A percentile compares a stretch with the other conserved stretches of the same genome.
These are phyloP conservation scores for Bretziella fagacearum DNA, from an alignment of 2,329 filamentous ascomycete species.

Conservation along the genomic window DNA sequence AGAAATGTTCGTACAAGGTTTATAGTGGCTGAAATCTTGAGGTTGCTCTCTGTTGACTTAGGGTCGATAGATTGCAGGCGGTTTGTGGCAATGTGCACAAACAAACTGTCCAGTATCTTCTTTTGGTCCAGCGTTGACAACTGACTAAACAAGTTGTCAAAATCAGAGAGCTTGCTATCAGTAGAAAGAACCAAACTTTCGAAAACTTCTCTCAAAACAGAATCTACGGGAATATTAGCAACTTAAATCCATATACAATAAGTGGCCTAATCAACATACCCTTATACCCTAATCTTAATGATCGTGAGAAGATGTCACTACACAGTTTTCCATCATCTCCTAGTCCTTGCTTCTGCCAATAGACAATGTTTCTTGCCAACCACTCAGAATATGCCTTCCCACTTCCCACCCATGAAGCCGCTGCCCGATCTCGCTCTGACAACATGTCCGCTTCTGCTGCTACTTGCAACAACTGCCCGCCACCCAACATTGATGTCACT, in stretches of 20 bases:
- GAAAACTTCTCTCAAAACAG: slow-evolving; percentile 18
- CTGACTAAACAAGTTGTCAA: slow-evolving; percentile 18
- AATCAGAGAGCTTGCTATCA: slow-evolving; percentile 16
- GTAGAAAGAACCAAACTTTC: slow-evolving; percentile 24
- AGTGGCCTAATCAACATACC: slow-evolving; percentile 29
- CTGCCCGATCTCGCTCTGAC: not conserved
- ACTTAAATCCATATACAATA: not conserved
- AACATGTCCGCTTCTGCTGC: slow-evolving; percentile 33
- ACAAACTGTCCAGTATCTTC: slow-evolving; percentile 17
- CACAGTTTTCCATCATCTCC: slow-evolving; percentile 26
- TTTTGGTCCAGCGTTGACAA: slow-evolving; percentile 14
- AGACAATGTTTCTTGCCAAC: slow-evolving; percentile 48
- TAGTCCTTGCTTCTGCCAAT: slow-evolving; percentile 24
- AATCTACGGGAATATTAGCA: slow-evolving; percentile 10
- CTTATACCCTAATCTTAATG: slow-evolving; percentile 54
- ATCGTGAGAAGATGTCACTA: slow-evolving; percentile 36
- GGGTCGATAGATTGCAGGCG: slow-evolving; percentile 25
- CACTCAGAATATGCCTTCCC: slow-evolving; percentile 50
- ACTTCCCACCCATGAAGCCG: slow-evolving; percentile 41
- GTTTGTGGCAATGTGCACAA: slow-evolving; percentile 28
- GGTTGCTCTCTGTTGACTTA: slow-evolving; percentile 17
- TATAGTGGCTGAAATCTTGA: slow-evolving; percentile 38
- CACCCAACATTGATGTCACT: slow-evolving; percentile 29
- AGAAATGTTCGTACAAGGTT: slow-evolving; percentile 37
- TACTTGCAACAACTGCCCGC: slow-evolving; percentile 33